Percentiles rank a stretch among this genome's conserved stretches.
phyloP scores from a whole-genome alignment of 768 basidiomycete genomes.

The Mycena pura region DNA sequence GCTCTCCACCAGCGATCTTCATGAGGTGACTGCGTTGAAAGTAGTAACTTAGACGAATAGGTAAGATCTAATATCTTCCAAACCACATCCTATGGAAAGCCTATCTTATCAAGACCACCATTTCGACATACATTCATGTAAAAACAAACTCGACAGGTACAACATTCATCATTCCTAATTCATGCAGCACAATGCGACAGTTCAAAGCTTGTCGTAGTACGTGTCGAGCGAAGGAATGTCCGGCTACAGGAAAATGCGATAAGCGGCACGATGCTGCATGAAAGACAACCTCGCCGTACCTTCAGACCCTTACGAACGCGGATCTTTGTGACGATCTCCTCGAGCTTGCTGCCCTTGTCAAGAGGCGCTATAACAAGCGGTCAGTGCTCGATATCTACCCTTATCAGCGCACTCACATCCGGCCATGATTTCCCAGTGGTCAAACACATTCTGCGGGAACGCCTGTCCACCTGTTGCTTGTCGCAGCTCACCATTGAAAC shows the following conservation, averaged over 20 bases:
- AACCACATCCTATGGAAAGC: too few relatives aligned
- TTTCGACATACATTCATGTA: too few relatives aligned
- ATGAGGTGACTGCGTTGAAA: too few relatives aligned
- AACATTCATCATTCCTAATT: too few relatives aligned
- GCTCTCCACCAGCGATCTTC: too few relatives aligned
- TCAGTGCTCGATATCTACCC: constrained; percentile 7
- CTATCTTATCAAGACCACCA: too few relatives aligned
- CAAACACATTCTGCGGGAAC: constrained; percentile 95
- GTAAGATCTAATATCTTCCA: too few relatives aligned
- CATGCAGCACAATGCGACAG: too few relatives aligned
- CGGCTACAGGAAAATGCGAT: constrained; percentile 46
- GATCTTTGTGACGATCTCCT: constrained; percentile 65
- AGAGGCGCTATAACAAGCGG: constrained; percentile 59
- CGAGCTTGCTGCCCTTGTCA: constrained; percentile 75
- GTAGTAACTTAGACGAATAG: too few relatives aligned
- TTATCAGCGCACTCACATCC: constrained; percentile 61
- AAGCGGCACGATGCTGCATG: background rate
- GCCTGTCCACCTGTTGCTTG: constrained; percentile 94
- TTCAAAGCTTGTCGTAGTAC: constrained; percentile 77
- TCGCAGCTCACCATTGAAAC: constrained; percentile 97
- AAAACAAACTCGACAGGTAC: too few relatives aligned
- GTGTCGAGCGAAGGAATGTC: constrained; percentile 69
- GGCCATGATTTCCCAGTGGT: constrained; percentile 89
- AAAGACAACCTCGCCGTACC: constrained; percentile 36
- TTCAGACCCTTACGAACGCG: constrained; percentile 81